Evolutionary conservation across 1,284 basidiomycete species (phyloP), one percentile per base, ranked within the genome.

Genomic region (Cryptococcus deneoformans): DNA sequence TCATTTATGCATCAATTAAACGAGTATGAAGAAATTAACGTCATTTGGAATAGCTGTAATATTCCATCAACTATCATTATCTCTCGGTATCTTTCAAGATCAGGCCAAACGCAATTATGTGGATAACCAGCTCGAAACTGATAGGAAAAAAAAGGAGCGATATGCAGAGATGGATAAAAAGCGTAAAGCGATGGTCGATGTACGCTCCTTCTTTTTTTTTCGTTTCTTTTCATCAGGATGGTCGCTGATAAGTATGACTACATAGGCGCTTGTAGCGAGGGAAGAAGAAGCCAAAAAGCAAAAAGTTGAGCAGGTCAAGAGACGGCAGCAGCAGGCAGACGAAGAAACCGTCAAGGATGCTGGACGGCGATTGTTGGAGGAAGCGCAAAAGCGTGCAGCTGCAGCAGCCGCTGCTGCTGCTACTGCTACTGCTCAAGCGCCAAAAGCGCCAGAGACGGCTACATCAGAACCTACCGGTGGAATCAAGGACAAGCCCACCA

Each of bases 41-140:
- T 37, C 46, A 8, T 14, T 6, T 20, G 2, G 7, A 45, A 14
- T 76, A 82, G 89, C 89, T 3, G 82, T 85, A 54, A 89, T 90
- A 72, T 96, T 96, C 73, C 90, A 94, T 72, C 86, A 88, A 60
- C 84, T 97, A 54, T 91, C 88, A 52, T 83, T 89, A 56, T 88
- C 92, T 0, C 89, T 91, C 63, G 89, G 92, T 65, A 83, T 93
- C 16, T 82, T 97, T 3, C 85, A 90, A 57, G 90, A 95, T 67
- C 89, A 89, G 0, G 79, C 88, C 6, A 86, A 89, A 52, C 86
- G 92, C 24, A 82, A 89, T n/a, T 89, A 87, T 3, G 80, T 94
- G 43, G 90, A 93, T 69, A 87, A 87, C 1, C 88, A 88, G 69
- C 78, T 89, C 8, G 86, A 89, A 53, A 77, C 87, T 1, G 86